phyloP scores from a whole-genome alignment of 164 flowering plant genomes.

The Vitis amurensis region DNA sequence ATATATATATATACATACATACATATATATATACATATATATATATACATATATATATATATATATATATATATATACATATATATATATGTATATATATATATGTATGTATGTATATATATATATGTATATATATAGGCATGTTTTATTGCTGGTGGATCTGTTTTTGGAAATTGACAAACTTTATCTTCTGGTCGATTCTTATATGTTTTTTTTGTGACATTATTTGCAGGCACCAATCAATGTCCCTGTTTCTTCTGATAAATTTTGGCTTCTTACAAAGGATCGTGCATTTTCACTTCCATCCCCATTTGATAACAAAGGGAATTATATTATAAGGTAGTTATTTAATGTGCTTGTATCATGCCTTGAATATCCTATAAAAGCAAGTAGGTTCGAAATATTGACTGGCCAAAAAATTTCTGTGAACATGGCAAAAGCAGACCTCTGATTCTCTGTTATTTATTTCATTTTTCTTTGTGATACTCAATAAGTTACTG shows the following conservation, averaged over 20 bases:
- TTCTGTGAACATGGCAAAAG: too few species aligned
- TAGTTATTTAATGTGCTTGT: conserved; percentile 17
- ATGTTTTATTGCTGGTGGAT: background rate
- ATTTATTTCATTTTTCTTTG: background rate
- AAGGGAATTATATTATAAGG: conserved; percentile 96
- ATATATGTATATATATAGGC: too few species aligned
- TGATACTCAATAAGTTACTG: background rate
- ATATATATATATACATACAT: background rate
- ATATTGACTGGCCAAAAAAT: too few species aligned
- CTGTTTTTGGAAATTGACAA: background rate
- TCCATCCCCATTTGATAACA: conserved; percentile 86
- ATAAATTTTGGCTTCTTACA: conserved; percentile 84
- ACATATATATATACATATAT: too few species aligned
- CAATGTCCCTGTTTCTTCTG: conserved; percentile 79
- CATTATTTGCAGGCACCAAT: conserved; percentile 72
- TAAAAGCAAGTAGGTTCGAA: background rate
- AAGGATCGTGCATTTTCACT: conserved; percentile 67
- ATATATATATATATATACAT: too few species aligned
- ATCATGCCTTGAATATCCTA: background rate
- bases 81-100: too few species aligned
- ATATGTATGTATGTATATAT: too few species aligned
- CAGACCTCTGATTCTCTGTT: background rate
- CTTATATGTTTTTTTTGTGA: background rate
- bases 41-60: too few species aligned
- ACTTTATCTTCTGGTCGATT: background rate